Evolutionary conservation across 192 early-diverging fungal genomes (phyloP).

Genomic region (Coemansia sp.): DNA sequence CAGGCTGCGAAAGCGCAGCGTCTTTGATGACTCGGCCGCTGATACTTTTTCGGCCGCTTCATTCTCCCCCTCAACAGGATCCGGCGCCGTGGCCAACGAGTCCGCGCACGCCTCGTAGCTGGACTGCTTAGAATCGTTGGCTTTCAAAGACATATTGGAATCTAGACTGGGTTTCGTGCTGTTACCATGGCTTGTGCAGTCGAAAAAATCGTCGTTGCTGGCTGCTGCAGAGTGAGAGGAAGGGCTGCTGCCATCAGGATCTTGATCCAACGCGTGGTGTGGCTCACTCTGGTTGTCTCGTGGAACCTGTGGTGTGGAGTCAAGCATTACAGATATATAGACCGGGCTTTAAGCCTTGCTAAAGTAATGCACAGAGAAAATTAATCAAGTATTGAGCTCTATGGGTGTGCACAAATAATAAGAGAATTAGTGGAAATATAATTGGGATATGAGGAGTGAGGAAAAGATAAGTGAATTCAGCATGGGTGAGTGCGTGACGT

Average conservation of each 20-base stretch:
- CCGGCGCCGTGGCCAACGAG: background rate
- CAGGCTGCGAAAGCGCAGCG: constrained; percentile 27
- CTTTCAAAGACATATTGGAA: background rate
- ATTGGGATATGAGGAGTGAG: background rate
- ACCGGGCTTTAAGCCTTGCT: background rate
- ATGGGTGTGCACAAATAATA: background rate
- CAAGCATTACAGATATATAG: background rate
- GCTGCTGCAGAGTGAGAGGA: background rate
- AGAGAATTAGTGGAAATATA: background rate
- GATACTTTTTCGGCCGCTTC: background rate
- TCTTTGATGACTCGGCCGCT: constrained; percentile 12
- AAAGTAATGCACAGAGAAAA: background rate
- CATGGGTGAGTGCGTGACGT: constrained; percentile 1
- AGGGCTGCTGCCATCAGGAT: background rate
- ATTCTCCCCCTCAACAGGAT: background rate
- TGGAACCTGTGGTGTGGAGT: background rate
- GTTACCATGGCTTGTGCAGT: constrained; percentile 32
- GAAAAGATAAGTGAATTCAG: constrained; percentile 1
- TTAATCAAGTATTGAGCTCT: background rate
- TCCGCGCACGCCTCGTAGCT: constrained; percentile 1
- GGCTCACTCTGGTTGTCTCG: background rate
- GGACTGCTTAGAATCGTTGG: constrained; percentile 5
- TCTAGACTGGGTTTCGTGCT: constrained; percentile 38
- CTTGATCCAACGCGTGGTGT: background rate
- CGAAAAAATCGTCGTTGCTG: constrained; percentile 48